A percentile compares a stretch with the other conserved stretches of the same genome.
Conservation (phyloP, 768 basidiomycete species). For the Chalciporus pseudorubinellus region DNA sequence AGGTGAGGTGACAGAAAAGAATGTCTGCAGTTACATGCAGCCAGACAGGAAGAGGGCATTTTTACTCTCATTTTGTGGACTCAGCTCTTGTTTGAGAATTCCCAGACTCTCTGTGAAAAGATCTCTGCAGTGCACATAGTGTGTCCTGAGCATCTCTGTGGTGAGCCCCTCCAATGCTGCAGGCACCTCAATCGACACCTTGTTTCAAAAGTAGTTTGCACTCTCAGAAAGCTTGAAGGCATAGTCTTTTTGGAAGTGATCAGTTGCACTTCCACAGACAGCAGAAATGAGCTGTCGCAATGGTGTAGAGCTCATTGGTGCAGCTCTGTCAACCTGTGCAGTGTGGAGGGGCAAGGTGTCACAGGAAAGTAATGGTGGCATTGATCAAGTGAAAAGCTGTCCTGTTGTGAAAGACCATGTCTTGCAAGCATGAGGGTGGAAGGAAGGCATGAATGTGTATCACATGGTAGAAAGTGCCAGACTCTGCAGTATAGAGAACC, state of each 20-base stretch:
- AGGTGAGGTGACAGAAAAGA: slow-evolving; percentile 33
- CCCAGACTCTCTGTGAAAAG: not conserved
- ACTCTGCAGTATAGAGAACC: too few species aligned
- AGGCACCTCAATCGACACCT: not conserved
- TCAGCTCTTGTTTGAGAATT: not conserved
- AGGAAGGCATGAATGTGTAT: not conserved
- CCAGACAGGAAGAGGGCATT: slow-evolving; percentile 29
- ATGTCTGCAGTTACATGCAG: slow-evolving; percentile 34
- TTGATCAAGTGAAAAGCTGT: not conserved
- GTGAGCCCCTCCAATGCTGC: not conserved
- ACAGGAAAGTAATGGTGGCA: not conserved
- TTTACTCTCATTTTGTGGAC: slow-evolving; percentile 9
- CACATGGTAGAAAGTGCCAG: not conserved
- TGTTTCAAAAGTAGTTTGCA: slow-evolving; percentile 8
- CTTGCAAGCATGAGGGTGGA: not conserved
- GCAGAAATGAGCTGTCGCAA: slow-evolving; percentile 8
- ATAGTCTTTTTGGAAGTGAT: slow-evolving; percentile 9
- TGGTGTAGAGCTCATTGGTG: not conserved
- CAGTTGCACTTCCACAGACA: not conserved
- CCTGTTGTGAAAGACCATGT: not conserved
- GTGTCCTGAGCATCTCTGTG: not conserved
- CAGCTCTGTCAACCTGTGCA: not conserved
- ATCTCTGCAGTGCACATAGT: slow-evolving; percentile 10
- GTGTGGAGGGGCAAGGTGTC: not conserved
- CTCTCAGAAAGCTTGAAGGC: slow-evolving; percentile 11